A percentile compares a stretch with the other conserved stretches of the same genome.
These are phyloP conservation scores for Lentinula raphanica DNA, from an alignment of 768 basidiomycete genomes.

Conservation along the genomic window DNA sequence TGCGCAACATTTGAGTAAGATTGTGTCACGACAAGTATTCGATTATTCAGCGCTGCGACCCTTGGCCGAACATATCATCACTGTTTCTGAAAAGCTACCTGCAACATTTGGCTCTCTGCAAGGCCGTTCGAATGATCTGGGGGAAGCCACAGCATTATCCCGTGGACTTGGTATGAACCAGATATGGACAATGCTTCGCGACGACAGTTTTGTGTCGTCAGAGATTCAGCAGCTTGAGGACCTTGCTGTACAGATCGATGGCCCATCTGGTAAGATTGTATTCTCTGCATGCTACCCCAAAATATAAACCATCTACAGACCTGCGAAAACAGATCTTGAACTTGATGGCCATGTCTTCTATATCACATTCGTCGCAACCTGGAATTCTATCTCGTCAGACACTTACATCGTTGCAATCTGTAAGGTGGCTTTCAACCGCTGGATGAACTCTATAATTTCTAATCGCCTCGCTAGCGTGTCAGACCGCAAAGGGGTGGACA, in stretches of 20 bases:
- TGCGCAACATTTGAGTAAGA: slow-evolving; percentile 35
- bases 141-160: slow-evolving; percentile 47
- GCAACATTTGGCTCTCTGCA: slow-evolving; percentile 28
- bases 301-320: slow-evolving; percentile 18
- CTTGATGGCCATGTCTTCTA: slow-evolving; percentile 31
- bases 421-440: slow-evolving; percentile 7
- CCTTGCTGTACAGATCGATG: slow-evolving; percentile 14
- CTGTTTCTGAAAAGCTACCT: slow-evolving; percentile 30
- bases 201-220: slow-evolving; percentile 15
- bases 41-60: slow-evolving; percentile 68
- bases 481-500: background rate
- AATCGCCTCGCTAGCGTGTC: background rate
- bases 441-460: background rate
- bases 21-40: slow-evolving; percentile 21
- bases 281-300: background rate
- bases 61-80: slow-evolving; percentile 47
- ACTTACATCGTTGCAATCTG: slow-evolving; percentile 18
- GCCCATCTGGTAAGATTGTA: slow-evolving; percentile 10
- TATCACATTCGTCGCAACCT: slow-evolving; percentile 15
- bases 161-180: slow-evolving; percentile 69
- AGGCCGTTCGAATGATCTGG: slow-evolving; percentile 33
- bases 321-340: slow-evolving; percentile 37
- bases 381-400: slow-evolving; percentile 1
- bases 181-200: slow-evolving; percentile 58
- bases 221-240: slow-evolving; percentile 18